Evolutionary conservation across 129 eudicot genomes (phyloP).

Genomic region (Arctium lappa): DNA sequence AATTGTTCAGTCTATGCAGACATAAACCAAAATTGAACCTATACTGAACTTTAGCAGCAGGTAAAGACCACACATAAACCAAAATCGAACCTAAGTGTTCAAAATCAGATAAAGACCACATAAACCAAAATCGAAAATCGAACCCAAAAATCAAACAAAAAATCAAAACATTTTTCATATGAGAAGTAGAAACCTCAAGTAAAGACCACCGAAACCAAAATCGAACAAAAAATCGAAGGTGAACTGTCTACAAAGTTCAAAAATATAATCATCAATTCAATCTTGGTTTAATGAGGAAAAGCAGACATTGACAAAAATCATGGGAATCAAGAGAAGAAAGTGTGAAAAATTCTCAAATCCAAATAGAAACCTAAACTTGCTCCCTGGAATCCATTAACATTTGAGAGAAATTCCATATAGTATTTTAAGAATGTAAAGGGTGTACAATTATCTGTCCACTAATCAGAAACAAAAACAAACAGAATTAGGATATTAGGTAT

Average conservation of each 20-base stretch:
- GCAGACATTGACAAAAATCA: neutral
- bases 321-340: neutral
- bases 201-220: too few relatives aligned
- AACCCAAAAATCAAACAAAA: too few relatives aligned
- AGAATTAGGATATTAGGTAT: neutral
- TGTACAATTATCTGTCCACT: neutral
- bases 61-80: too few relatives aligned
- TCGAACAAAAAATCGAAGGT: neutral
- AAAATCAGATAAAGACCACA: too few relatives aligned
- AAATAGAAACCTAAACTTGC: neutral
- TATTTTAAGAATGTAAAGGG: neutral
- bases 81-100: too few relatives aligned
- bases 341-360: neutral
- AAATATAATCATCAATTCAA: conserved; percentile 3
- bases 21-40: too few relatives aligned
- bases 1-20: too few relatives aligned
- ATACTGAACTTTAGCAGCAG: too few relatives aligned
- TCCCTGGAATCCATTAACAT: neutral
- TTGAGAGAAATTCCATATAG: neutral
- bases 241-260: conserved; percentile 2
- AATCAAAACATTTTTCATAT: too few relatives aligned
- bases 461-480: neutral
- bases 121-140: too few relatives aligned
- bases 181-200: too few relatives aligned
- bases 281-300: neutral